Percentiles rank a stretch among this genome's conserved stretches.
Evolutionary conservation across 129 eudicot species (phyloP).

Genomic region (Saussurea involucrata): DNA sequence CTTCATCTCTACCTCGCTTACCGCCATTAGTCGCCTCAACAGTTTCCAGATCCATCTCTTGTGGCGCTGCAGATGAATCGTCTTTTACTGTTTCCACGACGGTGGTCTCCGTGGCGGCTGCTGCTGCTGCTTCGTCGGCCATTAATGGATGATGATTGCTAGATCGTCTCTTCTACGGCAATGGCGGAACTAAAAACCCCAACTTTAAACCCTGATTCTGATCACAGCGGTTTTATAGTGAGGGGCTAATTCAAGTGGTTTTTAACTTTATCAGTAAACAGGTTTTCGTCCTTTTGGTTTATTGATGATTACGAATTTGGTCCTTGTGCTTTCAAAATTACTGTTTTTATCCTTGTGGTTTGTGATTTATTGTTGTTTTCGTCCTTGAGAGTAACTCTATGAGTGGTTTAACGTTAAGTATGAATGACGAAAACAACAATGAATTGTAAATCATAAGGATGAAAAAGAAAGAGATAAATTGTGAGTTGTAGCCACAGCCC

Average conservation of each 20-base stretch:
- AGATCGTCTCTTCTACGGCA: background rate
- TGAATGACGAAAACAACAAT: background rate
- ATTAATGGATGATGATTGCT: constrained; percentile 16
- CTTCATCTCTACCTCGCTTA: constrained; percentile 63
- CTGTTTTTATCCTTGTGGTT: too few relatives aligned
- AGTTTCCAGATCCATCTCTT: constrained; percentile 51
- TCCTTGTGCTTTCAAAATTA: background rate
- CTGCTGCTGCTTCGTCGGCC: constrained; percentile 33
- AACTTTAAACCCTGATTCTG: constrained; percentile 23
- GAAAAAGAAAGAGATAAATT: too few relatives aligned
- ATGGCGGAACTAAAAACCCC: constrained; percentile 23
- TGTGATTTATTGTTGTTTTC: background rate
- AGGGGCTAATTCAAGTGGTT: background rate
- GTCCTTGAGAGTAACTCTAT: too few relatives aligned
- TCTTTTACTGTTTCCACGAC: constrained; percentile 10
- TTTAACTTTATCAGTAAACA: background rate
- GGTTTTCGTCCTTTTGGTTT: background rate
- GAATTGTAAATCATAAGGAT: background rate
- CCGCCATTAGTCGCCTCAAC: constrained; percentile 26
- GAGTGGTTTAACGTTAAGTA: background rate
- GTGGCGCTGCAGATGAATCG: background rate
- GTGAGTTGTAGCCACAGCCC: too few relatives aligned
- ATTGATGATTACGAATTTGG: background rate
- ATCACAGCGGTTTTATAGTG: background rate
- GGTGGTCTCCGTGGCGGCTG: constrained; percentile 34